Conservation (phyloP, 2,329 filamentous ascomycete genomes). For the Colletotrichum melonis region DNA sequence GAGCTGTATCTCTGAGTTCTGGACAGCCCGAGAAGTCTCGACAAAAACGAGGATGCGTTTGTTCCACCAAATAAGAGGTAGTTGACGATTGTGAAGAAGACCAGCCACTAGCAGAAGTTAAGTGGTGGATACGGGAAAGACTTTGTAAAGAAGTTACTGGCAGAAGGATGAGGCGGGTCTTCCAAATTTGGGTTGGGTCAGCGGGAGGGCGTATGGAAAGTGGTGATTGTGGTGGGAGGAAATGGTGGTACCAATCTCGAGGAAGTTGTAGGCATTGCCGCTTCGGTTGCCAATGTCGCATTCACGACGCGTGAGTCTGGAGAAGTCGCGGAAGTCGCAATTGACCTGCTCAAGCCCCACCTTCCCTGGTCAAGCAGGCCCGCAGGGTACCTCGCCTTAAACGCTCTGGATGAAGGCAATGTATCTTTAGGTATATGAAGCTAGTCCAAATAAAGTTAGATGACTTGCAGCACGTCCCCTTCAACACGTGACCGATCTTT, state of each 20-base stretch:
- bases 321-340: background rate
- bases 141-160: background rate
- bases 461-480: background rate
- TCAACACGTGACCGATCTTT: background rate
- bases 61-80: background rate
- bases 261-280: background rate
- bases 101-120: background rate
- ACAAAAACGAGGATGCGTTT: background rate
- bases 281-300: background rate
- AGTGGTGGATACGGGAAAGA: background rate
- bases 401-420: background rate
- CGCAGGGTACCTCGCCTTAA: background rate
- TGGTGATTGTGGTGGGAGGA: background rate
- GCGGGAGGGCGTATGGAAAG: background rate
- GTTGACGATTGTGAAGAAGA: background rate
- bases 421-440: background rate
- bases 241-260: background rate
- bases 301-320: constrained; percentile 6
- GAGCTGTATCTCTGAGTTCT: background rate
- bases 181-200: no score
- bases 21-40: background rate
- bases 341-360: background rate
- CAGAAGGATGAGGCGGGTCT: background rate
- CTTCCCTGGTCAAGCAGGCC: constrained; percentile 1
- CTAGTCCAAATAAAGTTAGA: background rate